Conservation (phyloP, 805 yeast species). For the Yamadazyma takamatsuzukensis region DNA sequence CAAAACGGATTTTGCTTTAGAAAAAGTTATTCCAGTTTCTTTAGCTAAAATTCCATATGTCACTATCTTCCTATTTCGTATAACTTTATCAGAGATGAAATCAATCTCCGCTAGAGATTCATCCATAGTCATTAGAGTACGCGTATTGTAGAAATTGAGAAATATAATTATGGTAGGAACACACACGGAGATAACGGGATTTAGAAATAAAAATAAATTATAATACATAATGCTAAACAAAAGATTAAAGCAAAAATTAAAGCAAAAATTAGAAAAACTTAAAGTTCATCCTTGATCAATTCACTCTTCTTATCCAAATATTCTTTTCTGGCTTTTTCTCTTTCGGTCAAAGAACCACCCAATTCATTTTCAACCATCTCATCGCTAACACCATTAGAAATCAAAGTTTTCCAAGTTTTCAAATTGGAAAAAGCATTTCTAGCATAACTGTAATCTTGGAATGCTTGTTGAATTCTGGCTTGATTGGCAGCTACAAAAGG, state of each 20-base stretch:
- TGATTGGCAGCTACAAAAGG: slow-evolving; percentile 80
- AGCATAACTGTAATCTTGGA: slow-evolving; percentile 66
- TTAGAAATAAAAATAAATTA: too few relatives aligned
- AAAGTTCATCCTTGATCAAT: slow-evolving; percentile 10
- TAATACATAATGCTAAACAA: slow-evolving; percentile 1
- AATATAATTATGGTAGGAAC: too few relatives aligned
- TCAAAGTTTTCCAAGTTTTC: slow-evolving; percentile 53
- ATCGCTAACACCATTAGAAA: slow-evolving; percentile 39
- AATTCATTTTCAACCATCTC: slow-evolving; percentile 39
- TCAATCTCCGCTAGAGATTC: slow-evolving; percentile 25
- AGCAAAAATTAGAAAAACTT: neutral
- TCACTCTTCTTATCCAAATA: slow-evolving; percentile 7
- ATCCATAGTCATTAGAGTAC: slow-evolving; percentile 30
- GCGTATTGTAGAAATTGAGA: neutral
- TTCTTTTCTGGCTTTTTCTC: slow-evolving; percentile 20
- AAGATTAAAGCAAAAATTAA: neutral
- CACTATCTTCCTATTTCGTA: slow-evolving; percentile 22
- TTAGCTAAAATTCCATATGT: slow-evolving; percentile 44
- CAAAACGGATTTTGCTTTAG: slow-evolving; percentile 37
- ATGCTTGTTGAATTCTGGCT: slow-evolving; percentile 65
- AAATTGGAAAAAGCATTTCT: slow-evolving; percentile 69
- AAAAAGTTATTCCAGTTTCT: slow-evolving; percentile 32
- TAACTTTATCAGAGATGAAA: slow-evolving; percentile 24
- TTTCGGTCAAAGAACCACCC: slow-evolving; percentile 28
- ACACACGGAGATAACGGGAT: too few relatives aligned